Percentiles rank a stretch among this genome's conserved stretches.
phyloP scores from a whole-genome alignment of 352 stramenopile genomes.

The Phytophthora idaei region DNA sequence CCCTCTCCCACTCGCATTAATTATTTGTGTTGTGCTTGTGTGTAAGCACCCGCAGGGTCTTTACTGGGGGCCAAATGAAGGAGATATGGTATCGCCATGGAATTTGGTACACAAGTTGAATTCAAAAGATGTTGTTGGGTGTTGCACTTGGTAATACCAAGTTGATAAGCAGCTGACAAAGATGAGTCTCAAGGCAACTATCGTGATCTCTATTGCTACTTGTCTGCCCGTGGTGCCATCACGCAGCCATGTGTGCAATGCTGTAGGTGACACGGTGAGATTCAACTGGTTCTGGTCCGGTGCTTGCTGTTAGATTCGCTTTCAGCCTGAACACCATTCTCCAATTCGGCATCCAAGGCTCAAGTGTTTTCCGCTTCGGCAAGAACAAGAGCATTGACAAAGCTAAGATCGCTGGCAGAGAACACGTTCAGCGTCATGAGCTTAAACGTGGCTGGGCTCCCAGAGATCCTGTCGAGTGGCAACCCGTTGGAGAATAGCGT shows the following conservation, averaged over 20 bases:
- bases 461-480: conserved; percentile 52
- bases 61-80: no score
- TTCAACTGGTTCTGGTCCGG: conserved; percentile 4
- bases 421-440: conserved; percentile 51
- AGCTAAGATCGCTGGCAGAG: conserved; percentile 40
- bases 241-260: conserved; percentile 16
- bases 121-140: background rate
- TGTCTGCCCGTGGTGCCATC: conserved; percentile 7
- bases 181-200: conserved; percentile 19
- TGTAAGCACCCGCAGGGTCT: no score
- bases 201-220: conserved; percentile 21
- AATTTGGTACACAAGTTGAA: no score
- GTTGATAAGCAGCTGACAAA: conserved; percentile 12
- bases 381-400: conserved; percentile 11
- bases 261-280: conserved; percentile 15
- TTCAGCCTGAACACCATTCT: conserved; percentile 3
- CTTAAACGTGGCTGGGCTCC: conserved; percentile 53
- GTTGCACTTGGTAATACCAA: background rate
- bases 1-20: no score
- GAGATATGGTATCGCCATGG: no score
- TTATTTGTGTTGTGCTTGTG: no score
- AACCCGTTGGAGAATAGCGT: conserved; percentile 47
- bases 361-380: background rate
- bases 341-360: conserved; percentile 10
- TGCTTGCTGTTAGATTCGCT: conserved; percentile 2